Base-by-base conservation (phyloP, 371 early-diverging fungal genomes). In the Rhizopus sp. region DNA sequence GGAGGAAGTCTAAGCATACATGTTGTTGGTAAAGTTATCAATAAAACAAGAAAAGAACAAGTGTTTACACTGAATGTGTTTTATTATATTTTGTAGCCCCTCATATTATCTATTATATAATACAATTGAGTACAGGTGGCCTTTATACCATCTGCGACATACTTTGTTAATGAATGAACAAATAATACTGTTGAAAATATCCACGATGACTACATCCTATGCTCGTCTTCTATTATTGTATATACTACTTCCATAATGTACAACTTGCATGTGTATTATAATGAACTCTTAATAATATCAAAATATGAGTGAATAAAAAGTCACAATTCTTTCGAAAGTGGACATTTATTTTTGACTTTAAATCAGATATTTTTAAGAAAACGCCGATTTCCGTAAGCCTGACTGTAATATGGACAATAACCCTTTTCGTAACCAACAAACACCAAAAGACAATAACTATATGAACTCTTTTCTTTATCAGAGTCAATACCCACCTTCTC, bases 81-180 rank as follows among this genome's bases (percentile, higher is more conserved):
- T 39, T 32, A 9, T 47, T 47, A 32, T 41, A 53, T 55, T 64
- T 64, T 31, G 42, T 56, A 57, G 57, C 41, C 7, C 53, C 56
- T 10, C 46, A 34, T n/a, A n/a, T n/a, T n/a, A n/a, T n/a, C n/a
- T 37, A 60, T 64, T 64, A 64, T 55, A 46, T 60, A 45, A 64
- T 57, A 51, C 59, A 57, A 38, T 41, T 65, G 50, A 46, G 57
- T 39, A 32, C 57, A n/a, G 61, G 56, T 59, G 58, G 61, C 9
- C 3, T 65, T 0, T 57, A 65, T 39, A 54, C 45, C 30, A 60
- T 65, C 55, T 47, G 31, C 32, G 30, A 32, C n/a, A 45, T 45
- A 23, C 46, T 45, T 45, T n/a, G n/a, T n/a, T n/a, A 45, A 45
- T 45, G 46, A 45, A 47, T 9, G 48, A 47, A 47, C 48, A 47